A percentile compares a stretch with the other conserved stretches of the same genome.
Conservation (phyloP, 2,329 filamentous ascomycete species). For the Neofusicoccum parvum region DNA sequence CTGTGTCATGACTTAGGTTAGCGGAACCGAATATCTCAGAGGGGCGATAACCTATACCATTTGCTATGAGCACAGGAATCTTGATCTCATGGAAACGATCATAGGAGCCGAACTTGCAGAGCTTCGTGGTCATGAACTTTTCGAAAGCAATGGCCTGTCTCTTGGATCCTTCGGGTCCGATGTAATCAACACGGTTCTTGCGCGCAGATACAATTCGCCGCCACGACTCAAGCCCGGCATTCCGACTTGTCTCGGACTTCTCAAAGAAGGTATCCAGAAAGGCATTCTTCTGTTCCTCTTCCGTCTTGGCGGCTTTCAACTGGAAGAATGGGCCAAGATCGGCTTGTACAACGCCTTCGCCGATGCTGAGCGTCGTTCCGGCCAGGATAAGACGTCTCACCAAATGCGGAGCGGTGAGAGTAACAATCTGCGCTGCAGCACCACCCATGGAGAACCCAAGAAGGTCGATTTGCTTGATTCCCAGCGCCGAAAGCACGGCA, state of each 20-base stretch:
- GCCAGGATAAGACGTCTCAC: conserved; percentile 49
- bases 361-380: conserved; percentile 47
- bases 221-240: conserved; percentile 18
- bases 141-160: conserved; percentile 18
- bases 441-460: conserved; percentile 57
- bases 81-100: conserved; percentile 32
- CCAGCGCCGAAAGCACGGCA: conserved; percentile 32
- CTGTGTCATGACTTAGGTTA: neutral
- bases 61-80: conserved; percentile 35
- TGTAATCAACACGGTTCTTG: conserved; percentile 2
- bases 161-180: conserved; percentile 17
- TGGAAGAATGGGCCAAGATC: conserved; percentile 7
- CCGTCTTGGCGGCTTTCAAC: neutral
- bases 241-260: conserved; percentile 22
- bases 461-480: conserved; percentile 45
- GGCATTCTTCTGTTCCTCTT: conserved; percentile 14
- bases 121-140: conserved; percentile 22
- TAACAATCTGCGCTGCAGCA: conserved; percentile 49
- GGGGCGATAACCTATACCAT: conserved; percentile 21
- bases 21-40: neutral
- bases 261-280: conserved; percentile 23
- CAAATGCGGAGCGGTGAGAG: conserved; percentile 40
- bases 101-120: conserved; percentile 15
- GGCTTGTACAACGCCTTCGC: conserved; percentile 33
- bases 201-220: neutral